Evolutionary conservation across 2,329 filamentous ascomycete species (phyloP).

Genomic region (Trichoderma pleuroti): DNA sequence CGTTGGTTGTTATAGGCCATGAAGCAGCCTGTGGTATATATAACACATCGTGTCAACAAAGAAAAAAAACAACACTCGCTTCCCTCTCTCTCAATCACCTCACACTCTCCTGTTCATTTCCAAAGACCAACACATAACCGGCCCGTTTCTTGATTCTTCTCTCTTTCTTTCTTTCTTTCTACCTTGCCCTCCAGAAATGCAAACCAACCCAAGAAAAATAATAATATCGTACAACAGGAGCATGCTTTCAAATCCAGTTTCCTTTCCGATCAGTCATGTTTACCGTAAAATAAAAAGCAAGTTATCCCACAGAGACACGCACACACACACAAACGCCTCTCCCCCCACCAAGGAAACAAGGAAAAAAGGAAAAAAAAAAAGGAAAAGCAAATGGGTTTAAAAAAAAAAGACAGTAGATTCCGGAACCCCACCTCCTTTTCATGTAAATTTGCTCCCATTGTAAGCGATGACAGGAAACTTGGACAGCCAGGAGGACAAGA

Average conservation of each 20-base stretch:
- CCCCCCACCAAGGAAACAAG: not conserved
- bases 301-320: conserved; percentile 22
- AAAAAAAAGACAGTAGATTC: conserved; percentile 4
- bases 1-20: not conserved
- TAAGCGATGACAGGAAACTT: conserved; percentile 2
- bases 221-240: conserved; percentile 32
- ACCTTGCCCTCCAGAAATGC: conserved; percentile 23
- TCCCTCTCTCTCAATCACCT: not conserved
- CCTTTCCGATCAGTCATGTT: conserved; percentile 22
- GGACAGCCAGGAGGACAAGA: not conserved
- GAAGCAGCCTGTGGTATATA: not conserved
- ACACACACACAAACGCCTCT: conserved; percentile 17
- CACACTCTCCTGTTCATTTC: not conserved
- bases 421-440: conserved; percentile 16
- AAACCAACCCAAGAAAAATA: conserved; percentile 19
- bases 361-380: conserved; percentile 7
- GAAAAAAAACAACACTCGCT: not conserved
- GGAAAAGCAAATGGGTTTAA: not conserved
- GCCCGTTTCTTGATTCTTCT: conserved; percentile 16
- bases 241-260: conserved; percentile 22
- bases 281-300: conserved; percentile 21
- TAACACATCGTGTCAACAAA: not conserved
- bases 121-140: not conserved
- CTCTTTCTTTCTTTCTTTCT: not conserved
- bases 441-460: conserved; percentile 2